Evolutionary conservation across 805 yeast species (phyloP).

Genomic region (Wickerhamomyces chaumierensis): DNA sequence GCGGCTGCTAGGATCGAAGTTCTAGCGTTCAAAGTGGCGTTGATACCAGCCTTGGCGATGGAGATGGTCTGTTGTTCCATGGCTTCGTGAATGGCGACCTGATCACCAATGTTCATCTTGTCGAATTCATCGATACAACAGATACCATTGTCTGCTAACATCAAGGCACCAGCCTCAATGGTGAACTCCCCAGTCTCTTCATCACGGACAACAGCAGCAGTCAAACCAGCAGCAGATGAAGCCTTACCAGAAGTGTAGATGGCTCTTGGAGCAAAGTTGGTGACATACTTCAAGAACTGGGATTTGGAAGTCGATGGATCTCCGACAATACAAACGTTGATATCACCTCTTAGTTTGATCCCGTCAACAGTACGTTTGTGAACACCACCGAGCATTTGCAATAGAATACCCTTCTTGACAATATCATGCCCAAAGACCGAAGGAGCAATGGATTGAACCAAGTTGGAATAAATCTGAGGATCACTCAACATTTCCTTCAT

Average conservation of each 20-base stretch:
- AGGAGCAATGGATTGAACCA: constrained; percentile 87
- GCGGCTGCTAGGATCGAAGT: constrained; percentile 98
- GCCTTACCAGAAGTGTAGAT: constrained; percentile 98
- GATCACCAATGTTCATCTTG: constrained; percentile 92
- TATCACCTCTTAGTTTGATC: constrained; percentile 90
- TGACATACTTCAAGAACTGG: constrained; percentile 88
- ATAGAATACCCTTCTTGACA: constrained; percentile 80
- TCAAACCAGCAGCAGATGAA: constrained; percentile 95
- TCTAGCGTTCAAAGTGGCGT: constrained; percentile 93
- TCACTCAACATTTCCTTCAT: constrained; percentile 86
- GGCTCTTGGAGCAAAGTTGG: constrained; percentile 84
- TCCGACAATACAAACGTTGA: constrained; percentile 91
- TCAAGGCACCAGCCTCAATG: constrained; percentile 96
- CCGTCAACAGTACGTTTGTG: constrained; percentile 92
- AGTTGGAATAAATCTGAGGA: constrained; percentile 69
- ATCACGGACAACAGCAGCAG: constrained; percentile 95
- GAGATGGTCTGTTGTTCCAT: constrained; percentile 99
- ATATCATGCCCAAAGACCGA: constrained; percentile 94
- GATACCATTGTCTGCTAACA: constrained; percentile 97
- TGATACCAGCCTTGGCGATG: constrained; percentile 97
- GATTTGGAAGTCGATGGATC: constrained; percentile 97
- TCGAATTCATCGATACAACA: constrained; percentile 98
- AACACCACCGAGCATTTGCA: constrained; percentile 90
- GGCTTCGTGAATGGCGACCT: constrained; percentile 98
- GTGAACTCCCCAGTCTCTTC: constrained; percentile 97